A percentile compares a stretch with the other conserved stretches of the same genome.
These are phyloP conservation scores for Monilinia laxa DNA, from an alignment of 2,329 filamentous ascomycete species.

Conservation along the genomic window DNA sequence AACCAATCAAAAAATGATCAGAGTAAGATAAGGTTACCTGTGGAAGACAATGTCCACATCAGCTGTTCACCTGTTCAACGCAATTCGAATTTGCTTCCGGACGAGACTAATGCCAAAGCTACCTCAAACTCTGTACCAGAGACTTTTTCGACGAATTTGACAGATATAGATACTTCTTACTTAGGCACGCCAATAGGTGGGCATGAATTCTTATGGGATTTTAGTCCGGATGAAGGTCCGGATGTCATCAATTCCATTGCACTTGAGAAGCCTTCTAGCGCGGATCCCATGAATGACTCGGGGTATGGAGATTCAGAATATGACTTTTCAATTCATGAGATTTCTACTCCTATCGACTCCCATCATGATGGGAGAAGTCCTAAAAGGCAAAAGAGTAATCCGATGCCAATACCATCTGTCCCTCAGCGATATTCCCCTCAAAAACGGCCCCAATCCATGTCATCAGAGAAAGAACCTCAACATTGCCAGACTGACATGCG, in stretches of 20 bases:
- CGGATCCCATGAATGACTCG: background rate
- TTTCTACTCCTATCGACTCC: background rate
- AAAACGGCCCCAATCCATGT: background rate
- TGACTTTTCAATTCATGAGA: slow-evolving; percentile 14
- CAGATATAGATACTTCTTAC: background rate
- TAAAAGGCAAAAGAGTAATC: background rate
- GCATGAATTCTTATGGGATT: slow-evolving; percentile 12
- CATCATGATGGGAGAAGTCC: background rate
- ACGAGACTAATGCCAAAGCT: background rate
- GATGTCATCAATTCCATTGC: background rate
- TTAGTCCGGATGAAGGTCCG: background rate
- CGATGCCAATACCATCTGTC: background rate
- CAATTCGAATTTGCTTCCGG: background rate
- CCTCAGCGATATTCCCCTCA: background rate
- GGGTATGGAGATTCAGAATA: slow-evolving; percentile 4
- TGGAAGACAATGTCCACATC: background rate
- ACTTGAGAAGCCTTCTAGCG: background rate
- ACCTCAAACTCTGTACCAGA: background rate
- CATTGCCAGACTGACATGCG: background rate
- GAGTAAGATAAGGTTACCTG: background rate
- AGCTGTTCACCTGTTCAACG: background rate
- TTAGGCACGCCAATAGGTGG: background rate
- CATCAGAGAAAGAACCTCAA: background rate
- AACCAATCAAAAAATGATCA: background rate
- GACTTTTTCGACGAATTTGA: background rate